phyloP scores from a whole-genome alignment of 2,329 filamentous ascomycete genomes.

The Ascochyta rabiei region DNA sequence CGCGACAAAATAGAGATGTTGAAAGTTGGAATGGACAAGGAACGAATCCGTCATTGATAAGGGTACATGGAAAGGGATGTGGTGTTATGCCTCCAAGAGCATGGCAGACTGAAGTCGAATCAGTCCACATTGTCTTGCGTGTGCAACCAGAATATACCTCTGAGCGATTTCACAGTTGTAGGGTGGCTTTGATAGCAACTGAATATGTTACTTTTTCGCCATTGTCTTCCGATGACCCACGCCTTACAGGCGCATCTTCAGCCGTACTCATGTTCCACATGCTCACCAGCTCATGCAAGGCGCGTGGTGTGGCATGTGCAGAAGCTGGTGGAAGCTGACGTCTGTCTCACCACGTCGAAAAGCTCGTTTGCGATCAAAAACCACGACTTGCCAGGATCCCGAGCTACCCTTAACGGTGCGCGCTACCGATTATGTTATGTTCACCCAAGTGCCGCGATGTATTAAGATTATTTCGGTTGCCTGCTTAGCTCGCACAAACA shows the following conservation, averaged over 20 bases:
- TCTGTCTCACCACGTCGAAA: neutral
- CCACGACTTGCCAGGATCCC: neutral
- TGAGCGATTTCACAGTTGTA: conserved; percentile 18
- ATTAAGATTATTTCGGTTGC: neutral
- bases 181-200: conserved; percentile 16
- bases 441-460: neutral
- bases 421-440: neutral
- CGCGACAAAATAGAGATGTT: conserved; percentile 9
- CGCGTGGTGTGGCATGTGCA: neutral
- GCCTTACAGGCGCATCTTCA: neutral
- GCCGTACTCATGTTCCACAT: conserved; percentile 6
- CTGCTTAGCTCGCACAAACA: neutral
- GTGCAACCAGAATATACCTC: conserved; percentile 13
- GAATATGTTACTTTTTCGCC: conserved; percentile 3
- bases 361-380: neutral
- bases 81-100: neutral
- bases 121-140: conserved; percentile 1
- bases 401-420: too few relatives aligned
- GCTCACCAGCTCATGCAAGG: conserved; percentile 1
- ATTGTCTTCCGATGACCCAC: neutral
- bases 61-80: neutral
- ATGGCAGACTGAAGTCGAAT: conserved; percentile 8
- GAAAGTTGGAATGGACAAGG: neutral
- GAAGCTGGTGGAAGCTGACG: neutral
- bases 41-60: neutral